Evolutionary conservation across 1,284 basidiomycete genomes (phyloP), one percentile per base, ranked within the genome.

Genomic region (Malassezia caprae): DNA sequence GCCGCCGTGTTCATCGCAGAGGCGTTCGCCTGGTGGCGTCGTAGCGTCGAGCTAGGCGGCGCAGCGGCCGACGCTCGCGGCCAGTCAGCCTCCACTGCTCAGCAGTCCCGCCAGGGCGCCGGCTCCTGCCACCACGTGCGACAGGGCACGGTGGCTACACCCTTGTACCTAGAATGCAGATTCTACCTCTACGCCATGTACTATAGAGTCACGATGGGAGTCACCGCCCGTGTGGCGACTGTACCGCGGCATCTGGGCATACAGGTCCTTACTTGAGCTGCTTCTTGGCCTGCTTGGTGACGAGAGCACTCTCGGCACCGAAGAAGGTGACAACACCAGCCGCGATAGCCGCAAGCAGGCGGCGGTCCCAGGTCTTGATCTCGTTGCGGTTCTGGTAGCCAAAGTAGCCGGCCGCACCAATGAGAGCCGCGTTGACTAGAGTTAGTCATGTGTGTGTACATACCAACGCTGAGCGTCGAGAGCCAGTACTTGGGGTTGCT

Each of bases 361-460:
- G 51, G 21, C 61, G 53, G 59, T 73, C 72, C 57, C 61, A 66
- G 13, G 58, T 48, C 48, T 63, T 51, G 28, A 63, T 60, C 49
- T 71, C 45, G 41, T 67, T 63, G 60, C 62, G 59, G 61, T 69
- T 61, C 32, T 59, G 62, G 69, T 72, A 73, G 12, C 65, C 72
- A 51, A 63, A 69, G 54, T 68, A 48, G 27, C 72, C 70, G 32
- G 70, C 48, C 26, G 69, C 68, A 39, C 66, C 70, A 19, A 73
- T 61, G 5, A 72, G 37, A 8, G 63, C 68, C 17, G 62, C 63
- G 58, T 73, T 72, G 55, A 68, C 61, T 43, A 28, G 10, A 4
- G 15, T 30, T n/a, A 41, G 23, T 4, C 17, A 1, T 12, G 23
- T 15, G 21, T 21, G 23, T 19, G 24, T 11, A 59, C 58, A 8